Percentiles rank a stretch among this genome's conserved stretches.
Conservation (phyloP, 2,329 filamentous ascomycete species). For the Trichoderma guizhouense region DNA sequence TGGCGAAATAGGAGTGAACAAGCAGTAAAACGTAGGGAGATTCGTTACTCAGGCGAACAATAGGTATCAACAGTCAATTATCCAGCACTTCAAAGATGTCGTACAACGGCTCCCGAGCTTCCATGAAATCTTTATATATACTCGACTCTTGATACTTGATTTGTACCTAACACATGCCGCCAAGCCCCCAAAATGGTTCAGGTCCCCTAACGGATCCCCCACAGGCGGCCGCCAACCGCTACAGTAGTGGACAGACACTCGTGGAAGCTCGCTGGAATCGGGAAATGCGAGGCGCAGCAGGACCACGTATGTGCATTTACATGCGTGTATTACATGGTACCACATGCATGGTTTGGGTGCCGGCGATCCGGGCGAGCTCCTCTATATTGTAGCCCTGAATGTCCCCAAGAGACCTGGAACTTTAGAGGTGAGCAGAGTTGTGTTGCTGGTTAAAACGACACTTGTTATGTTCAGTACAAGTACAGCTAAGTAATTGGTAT, state of each 20-base stretch:
- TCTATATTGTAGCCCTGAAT: not conserved
- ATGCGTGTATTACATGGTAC: not conserved
- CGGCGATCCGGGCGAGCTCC: not conserved
- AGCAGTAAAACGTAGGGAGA: not conserved
- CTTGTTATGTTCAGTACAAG: not conserved
- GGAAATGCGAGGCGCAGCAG: constrained; percentile 6
- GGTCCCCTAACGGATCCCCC: not conserved
- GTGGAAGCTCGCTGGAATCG: not conserved
- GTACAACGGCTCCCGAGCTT: not conserved
- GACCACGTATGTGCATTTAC: constrained; percentile 8
- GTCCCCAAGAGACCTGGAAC: not conserved
- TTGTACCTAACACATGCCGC: not conserved
- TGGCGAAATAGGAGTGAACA: not conserved
- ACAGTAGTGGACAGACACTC: not conserved
- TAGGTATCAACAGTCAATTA: not conserved
- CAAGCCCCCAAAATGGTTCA: not conserved
- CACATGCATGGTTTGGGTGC: not conserved
- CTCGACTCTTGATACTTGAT: not conserved
- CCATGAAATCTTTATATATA: not conserved
- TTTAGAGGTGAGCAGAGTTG: not conserved
- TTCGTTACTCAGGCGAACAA: not conserved
- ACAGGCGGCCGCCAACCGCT: constrained; percentile 9
- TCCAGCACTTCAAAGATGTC: not conserved
- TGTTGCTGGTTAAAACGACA: not conserved
- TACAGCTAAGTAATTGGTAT: not conserved